These are phyloP conservation scores for Suzukiozyma palmioleophila DNA, from an alignment of 1,139 yeast species.

Conservation along the genomic window DNA sequence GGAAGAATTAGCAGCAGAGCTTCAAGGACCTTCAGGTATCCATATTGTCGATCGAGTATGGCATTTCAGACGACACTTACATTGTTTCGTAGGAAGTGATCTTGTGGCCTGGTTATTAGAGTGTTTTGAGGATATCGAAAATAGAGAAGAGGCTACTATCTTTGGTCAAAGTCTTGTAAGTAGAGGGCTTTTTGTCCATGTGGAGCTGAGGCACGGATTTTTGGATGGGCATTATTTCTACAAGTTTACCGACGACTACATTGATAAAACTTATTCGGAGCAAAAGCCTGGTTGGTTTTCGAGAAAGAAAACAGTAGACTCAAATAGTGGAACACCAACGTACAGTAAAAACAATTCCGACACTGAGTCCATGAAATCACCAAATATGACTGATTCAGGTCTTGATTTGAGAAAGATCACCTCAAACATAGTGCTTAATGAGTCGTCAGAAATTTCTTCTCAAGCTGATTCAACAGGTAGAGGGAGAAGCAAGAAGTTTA, in stretches of 20 bases:
- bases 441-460: slow-evolving; percentile 31
- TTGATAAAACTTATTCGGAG: slow-evolving; percentile 26
- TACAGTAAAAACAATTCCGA: slow-evolving; percentile 25
- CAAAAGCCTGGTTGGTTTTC: slow-evolving; percentile 30
- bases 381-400: slow-evolving; percentile 17
- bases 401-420: slow-evolving; percentile 22
- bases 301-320: slow-evolving; percentile 20
- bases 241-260: slow-evolving; percentile 58
- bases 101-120: slow-evolving; percentile 81
- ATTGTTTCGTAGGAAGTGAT: slow-evolving; percentile 83
- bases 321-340: slow-evolving; percentile 10
- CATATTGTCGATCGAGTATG: slow-evolving; percentile 75
- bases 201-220: slow-evolving; percentile 76
- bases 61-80: slow-evolving; percentile 79
- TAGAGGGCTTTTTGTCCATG: slow-evolving; percentile 70
- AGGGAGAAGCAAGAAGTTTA: slow-evolving; percentile 22
- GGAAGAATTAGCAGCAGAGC: slow-evolving; percentile 53
- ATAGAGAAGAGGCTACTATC: slow-evolving; percentile 75
- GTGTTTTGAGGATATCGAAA: slow-evolving; percentile 71
- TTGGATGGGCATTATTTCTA: slow-evolving; percentile 93
- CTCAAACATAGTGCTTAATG: slow-evolving; percentile 17
- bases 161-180: slow-evolving; percentile 79
- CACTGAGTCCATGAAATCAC: slow-evolving; percentile 25
- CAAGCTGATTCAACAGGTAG: slow-evolving; percentile 26
- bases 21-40: slow-evolving; percentile 65